Conservation (phyloP, 176 grass and related monocot genomes). For the Oryza glumipatula region DNA sequence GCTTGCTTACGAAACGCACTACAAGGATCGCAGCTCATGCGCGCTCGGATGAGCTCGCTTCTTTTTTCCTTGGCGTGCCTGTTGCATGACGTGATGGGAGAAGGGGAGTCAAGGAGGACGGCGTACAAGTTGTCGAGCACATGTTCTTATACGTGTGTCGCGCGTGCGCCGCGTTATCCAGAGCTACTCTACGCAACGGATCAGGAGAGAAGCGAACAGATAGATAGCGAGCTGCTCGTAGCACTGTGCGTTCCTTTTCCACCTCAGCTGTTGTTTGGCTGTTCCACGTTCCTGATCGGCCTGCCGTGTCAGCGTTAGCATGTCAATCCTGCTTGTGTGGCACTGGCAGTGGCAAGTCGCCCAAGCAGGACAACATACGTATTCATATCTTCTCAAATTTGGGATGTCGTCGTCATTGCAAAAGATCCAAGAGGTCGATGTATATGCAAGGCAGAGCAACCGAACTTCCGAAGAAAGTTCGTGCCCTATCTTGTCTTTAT, state of each 20-base stretch:
- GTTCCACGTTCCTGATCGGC: background rate
- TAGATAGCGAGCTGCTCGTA: background rate
- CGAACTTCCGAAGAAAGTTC: slow-evolving; percentile 14
- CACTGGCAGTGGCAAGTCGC: slow-evolving; percentile 6
- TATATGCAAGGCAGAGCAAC: background rate
- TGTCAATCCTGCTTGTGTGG: slow-evolving; percentile 44
- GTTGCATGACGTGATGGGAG: background rate
- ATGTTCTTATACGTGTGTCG: background rate
- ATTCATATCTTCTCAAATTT: background rate
- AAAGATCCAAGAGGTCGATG: background rate
- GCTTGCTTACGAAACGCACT: no score
- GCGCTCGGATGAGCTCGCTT: no score
- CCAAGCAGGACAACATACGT: background rate
- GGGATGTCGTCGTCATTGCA: background rate
- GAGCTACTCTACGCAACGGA: background rate
- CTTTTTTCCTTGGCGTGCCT: background rate
- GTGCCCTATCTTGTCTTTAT: background rate
- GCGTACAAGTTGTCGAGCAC: background rate
- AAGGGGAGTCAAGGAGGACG: no score
- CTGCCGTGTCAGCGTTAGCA: slow-evolving; percentile 19
- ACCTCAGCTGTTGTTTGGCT: slow-evolving; percentile 16
- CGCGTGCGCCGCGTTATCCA: slow-evolving; percentile 15
- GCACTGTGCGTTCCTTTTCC: background rate
- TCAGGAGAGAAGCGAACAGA: background rate
- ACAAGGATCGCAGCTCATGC: background rate